Evolutionary conservation across 768 basidiomycete genomes (phyloP).

Genomic region (Leucosporidium scottii): DNA sequence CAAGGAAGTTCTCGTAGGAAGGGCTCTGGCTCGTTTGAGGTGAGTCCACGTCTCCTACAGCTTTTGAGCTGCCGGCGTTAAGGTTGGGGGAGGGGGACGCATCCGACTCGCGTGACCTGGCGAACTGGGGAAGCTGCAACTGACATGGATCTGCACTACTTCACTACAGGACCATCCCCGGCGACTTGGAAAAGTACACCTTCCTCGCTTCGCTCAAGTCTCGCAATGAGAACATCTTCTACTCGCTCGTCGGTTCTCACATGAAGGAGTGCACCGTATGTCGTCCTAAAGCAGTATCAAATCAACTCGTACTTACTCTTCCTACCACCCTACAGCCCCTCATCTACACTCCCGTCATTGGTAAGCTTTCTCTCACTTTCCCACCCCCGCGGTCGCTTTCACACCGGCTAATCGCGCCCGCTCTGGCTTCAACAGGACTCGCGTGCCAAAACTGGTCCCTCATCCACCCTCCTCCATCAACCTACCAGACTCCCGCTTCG

Average conservation of each 20-base stretch:
- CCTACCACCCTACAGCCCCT: conserved; percentile 12
- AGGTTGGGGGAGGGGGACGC: not conserved
- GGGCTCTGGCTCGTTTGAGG: conserved; percentile 32
- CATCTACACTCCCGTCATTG: conserved; percentile 10
- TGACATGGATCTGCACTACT: not conserved
- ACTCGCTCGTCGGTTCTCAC: conserved; percentile 62
- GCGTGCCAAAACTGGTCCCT: conserved; percentile 34
- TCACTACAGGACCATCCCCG: conserved; percentile 10
- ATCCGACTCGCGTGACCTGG: not conserved
- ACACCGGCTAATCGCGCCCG: not conserved
- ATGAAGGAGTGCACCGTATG: conserved; percentile 52
- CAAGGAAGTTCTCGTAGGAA: conserved; percentile 28
- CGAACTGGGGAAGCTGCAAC: too few relatives aligned
- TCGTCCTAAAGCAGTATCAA: not conserved
- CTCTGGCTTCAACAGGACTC: conserved; percentile 15
- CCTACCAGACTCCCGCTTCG: not conserved
- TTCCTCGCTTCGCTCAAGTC: conserved; percentile 69
- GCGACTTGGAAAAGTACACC: conserved; percentile 67
- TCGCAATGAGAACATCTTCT: conserved; percentile 68
- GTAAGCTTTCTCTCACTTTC: not conserved
- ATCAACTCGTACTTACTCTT: not conserved
- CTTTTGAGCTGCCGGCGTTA: not conserved
- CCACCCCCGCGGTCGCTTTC: not conserved
- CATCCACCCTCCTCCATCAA: conserved; percentile 28
- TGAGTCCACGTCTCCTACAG: conserved; percentile 9